Percentiles rank a stretch among this genome's conserved stretches.
These are phyloP conservation scores for Cryptococcus sp. DNA, from an alignment of 1,284 basidiomycete genomes.

Conservation along the genomic window DNA sequence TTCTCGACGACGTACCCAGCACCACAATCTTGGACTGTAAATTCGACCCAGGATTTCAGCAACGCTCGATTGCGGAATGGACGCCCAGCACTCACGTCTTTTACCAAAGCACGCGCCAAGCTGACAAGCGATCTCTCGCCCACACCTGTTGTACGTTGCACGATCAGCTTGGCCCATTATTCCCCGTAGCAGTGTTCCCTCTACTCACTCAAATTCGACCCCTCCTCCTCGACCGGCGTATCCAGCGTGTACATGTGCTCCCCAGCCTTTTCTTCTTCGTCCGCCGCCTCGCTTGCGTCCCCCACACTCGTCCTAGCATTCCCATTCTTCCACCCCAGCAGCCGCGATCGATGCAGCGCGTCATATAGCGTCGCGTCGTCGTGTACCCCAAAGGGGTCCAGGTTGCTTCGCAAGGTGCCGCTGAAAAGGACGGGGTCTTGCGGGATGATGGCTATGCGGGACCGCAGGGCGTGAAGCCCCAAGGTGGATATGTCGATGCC, in stretches of 20 bases:
- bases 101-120: constrained; percentile 63
- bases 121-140: constrained; percentile 64
- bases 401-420: constrained; percentile 61
- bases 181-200: too few relatives aligned
- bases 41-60: constrained; percentile 27
- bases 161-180: neutral
- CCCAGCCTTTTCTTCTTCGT: neutral
- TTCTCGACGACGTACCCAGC: constrained; percentile 23
- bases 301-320: too few relatives aligned
- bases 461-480: constrained; percentile 50
- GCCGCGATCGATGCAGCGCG: constrained; percentile 54
- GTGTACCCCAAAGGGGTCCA: constrained; percentile 67
- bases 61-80: neutral
- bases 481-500: constrained; percentile 53
- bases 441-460: constrained; percentile 55
- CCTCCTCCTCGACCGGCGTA: constrained; percentile 62
- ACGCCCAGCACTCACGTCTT: constrained; percentile 46
- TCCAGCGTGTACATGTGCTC: constrained; percentile 54
- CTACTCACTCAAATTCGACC: constrained; percentile 56
- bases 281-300: too few relatives aligned
- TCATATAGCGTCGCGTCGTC: constrained; percentile 73
- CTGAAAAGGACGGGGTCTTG: constrained; percentile 55
- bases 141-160: constrained; percentile 46
- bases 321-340: constrained; percentile 54
- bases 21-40: constrained; percentile 29